These are phyloP conservation scores for Podospora comata DNA, from an alignment of 495 filamentous ascomycete species.

Conservation along the genomic window DNA sequence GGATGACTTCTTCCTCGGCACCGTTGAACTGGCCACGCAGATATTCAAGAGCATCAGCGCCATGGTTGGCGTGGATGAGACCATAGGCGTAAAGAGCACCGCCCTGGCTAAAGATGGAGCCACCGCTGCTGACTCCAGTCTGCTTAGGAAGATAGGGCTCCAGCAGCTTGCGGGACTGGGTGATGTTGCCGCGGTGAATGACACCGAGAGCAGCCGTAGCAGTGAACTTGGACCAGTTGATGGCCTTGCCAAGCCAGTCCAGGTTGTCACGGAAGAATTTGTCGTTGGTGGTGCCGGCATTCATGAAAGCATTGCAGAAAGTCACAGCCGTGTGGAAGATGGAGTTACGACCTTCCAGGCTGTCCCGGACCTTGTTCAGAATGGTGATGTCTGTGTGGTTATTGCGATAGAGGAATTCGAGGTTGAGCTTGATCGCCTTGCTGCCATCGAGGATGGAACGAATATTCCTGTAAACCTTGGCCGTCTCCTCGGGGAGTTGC, in stretches of 20 bases:
- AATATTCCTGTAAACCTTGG: slow-evolving; percentile 70
- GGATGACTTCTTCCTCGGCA: slow-evolving; percentile 89
- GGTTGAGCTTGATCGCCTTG: slow-evolving; percentile 85
- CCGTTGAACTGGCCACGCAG: slow-evolving; percentile 82
- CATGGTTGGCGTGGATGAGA: slow-evolving; percentile 96
- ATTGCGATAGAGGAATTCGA: slow-evolving; percentile 94
- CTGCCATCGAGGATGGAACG: slow-evolving; percentile 84
- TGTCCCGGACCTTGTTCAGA: slow-evolving; percentile 93
- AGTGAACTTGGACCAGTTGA: slow-evolving; percentile 99
- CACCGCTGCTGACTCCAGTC: slow-evolving; percentile 62
- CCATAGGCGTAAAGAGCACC: slow-evolving; percentile 94
- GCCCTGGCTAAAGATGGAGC: slow-evolving; percentile 92
- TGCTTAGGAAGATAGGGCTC: slow-evolving; percentile 90
- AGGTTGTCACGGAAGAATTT: slow-evolving; percentile 96
- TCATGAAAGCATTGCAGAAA: slow-evolving; percentile 98
- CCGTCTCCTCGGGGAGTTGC: slow-evolving; percentile 45
- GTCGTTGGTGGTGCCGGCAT: slow-evolving; percentile 96
- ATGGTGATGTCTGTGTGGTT: slow-evolving; percentile 81
- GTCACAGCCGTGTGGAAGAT: slow-evolving; percentile 98
- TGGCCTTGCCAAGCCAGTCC: slow-evolving; percentile 97
- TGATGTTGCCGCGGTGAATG: slow-evolving; percentile 91
- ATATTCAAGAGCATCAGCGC: slow-evolving; percentile 84
- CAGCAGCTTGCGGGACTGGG: slow-evolving; percentile 86
- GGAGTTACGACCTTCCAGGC: slow-evolving; percentile 90
- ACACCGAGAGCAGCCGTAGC: slow-evolving; percentile 95